Percentiles rank a stretch among this genome's conserved stretches.
These are phyloP conservation scores for Candida oleophila DNA, from an alignment of 805 yeast species.

Conservation along the genomic window DNA sequence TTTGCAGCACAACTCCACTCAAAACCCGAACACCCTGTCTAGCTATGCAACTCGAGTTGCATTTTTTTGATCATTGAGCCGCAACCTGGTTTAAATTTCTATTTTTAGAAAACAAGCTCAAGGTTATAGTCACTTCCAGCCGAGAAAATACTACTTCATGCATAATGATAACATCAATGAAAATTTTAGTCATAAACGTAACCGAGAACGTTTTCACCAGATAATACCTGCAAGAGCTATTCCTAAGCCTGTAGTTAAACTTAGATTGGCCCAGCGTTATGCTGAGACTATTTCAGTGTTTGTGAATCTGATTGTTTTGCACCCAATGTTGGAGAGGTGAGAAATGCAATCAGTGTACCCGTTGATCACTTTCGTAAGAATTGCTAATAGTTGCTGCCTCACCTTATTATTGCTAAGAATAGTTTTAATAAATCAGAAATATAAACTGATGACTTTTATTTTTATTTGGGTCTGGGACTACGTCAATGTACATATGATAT, in stretches of 20 bases:
- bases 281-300: too few species aligned
- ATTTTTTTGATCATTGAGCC: background rate
- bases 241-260: background rate
- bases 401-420: background rate
- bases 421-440: background rate
- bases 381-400: too few species aligned
- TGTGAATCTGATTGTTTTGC: too few species aligned
- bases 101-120: background rate
- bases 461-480: background rate
- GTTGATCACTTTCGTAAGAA: too few species aligned
- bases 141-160: background rate
- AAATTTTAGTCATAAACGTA: background rate
- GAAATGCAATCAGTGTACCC: too few species aligned
- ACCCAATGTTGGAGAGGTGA: too few species aligned
- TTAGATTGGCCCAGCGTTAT: too few species aligned
- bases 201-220: background rate
- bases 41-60: background rate
- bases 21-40: background rate
- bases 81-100: background rate
- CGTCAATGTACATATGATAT: background rate
- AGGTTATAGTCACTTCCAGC: background rate
- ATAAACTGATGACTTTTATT: too few species aligned
- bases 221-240: background rate
- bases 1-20: too few species aligned
- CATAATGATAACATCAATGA: background rate